Percentiles rank a stretch among this genome's conserved stretches.
phyloP scores from a whole-genome alignment of 2,329 filamentous ascomycete species.

The Fulvia fulva region DNA sequence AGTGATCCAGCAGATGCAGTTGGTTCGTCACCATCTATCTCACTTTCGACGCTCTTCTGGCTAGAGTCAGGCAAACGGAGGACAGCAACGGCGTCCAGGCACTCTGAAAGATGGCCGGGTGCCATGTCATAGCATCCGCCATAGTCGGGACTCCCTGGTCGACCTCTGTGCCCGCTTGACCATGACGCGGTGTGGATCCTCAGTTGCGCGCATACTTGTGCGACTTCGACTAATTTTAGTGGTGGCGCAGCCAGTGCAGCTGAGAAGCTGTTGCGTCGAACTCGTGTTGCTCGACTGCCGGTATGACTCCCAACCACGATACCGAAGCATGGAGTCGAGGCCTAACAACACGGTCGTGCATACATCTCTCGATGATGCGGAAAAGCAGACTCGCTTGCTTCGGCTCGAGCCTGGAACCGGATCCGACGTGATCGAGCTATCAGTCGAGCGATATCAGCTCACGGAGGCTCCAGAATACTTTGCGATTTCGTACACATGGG shows the following conservation, averaged over 20 bases:
- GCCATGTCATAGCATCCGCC: too few relatives aligned
- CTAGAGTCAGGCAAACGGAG: too few relatives aligned
- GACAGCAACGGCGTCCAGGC: too few relatives aligned
- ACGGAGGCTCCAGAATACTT: not conserved
- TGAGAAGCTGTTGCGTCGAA: not conserved
- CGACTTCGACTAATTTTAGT: not conserved
- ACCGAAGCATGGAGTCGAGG: not conserved
- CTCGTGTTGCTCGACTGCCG: not conserved
- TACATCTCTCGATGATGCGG: not conserved
- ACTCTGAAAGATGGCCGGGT: too few relatives aligned
- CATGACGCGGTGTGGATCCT: too few relatives aligned
- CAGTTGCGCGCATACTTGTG: too few relatives aligned
- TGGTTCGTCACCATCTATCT: too few relatives aligned
- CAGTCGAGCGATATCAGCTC: not conserved
- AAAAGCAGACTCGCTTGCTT: not conserved
- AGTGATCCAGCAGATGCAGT: too few relatives aligned
- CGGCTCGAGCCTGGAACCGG: not conserved
- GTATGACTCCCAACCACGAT: not conserved
- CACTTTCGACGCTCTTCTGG: too few relatives aligned
- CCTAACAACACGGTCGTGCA: not conserved
- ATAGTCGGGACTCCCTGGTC: too few relatives aligned
- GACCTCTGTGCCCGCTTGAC: too few relatives aligned
- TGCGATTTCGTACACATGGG: constrained; percentile 4
- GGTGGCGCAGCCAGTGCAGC: not conserved
- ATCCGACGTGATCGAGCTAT: not conserved